Evolutionary conservation across 2,329 filamentous ascomycete species (phyloP), one percentile per base, ranked within the genome.

Genomic region (Aspergillus ochraceoroseus): DNA sequence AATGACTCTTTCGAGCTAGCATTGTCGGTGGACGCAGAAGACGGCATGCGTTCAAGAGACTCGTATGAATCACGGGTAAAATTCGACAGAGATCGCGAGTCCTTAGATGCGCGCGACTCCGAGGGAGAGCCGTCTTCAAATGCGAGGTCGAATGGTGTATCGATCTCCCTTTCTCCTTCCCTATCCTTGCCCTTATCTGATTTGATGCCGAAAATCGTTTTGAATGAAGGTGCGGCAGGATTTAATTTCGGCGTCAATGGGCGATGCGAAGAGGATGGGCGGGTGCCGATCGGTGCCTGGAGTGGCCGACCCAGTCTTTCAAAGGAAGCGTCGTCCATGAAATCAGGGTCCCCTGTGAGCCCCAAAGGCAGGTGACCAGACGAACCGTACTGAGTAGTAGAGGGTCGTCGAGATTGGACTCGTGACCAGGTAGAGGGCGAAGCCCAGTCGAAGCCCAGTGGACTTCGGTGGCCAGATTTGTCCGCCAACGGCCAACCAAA

Each of bases 161-260:
- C 57, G 6, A 45, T 22, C 3, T 68, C 67, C 23, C 58, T 58
- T 9, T 56, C 53, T 27, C 61, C 63, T 9, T 46, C 52, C 41
- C 60, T 63, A 22, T 63, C 62, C 33, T 60, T 66, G 38, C 68
- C 67, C 52, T 34, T 62, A 37, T 70, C 67, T 25, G 67, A 66
- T 35, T 64, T 68, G 51, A 64, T 66, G 53, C 80, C 48, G 11
- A 92, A 78, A 25, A 81, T 76, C 7, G 76, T 82, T 65, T 84
- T 90, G 61, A 96, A 96, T 1, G 84, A 86, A 6, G 89, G 89
- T 0, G 90, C 92, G 5, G 86, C 79, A 5, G 92, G 92, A 55
- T 98, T 96, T 18, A 96, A 74, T 53, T 76, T 74, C 32, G 79
- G 55, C 65, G 81, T 70, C 27, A 71, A 57, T 37, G 66, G 67